Evolutionary conservation across 495 filamentous ascomycete genomes (phyloP).

Genomic region (Mytilinidion resinicola): DNA sequence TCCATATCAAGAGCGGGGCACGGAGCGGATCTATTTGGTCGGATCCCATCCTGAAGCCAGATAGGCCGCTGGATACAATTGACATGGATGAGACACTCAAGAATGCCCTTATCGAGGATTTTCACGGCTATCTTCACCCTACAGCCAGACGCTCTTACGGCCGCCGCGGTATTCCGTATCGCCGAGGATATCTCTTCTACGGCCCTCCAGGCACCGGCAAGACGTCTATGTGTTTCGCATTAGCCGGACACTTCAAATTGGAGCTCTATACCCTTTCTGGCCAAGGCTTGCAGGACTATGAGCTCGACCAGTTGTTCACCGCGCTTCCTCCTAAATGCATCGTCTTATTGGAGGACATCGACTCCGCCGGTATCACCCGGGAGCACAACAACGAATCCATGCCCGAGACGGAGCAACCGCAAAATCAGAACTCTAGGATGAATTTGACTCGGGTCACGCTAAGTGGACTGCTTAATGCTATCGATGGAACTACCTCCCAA

Average conservation of each 20-base stretch:
- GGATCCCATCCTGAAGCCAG: constrained; percentile 3
- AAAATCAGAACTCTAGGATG: no score
- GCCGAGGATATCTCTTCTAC: constrained; percentile 45
- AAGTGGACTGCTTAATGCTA: constrained; percentile 25
- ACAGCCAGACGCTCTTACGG: background rate
- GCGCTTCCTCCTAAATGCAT: constrained; percentile 23
- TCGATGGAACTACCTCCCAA: constrained; percentile 21
- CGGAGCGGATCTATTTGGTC: background rate
- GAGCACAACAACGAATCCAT: constrained; percentile 1
- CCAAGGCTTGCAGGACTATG: constrained; percentile 76
- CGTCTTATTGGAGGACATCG: constrained; percentile 27
- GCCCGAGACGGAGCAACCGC: background rate
- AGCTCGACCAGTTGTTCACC: constrained; percentile 10
- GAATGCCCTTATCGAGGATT: constrained; percentile 3
- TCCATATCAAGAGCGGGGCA: constrained; percentile 2
- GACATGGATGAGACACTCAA: constrained; percentile 17
- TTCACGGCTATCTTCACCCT: constrained; percentile 4
- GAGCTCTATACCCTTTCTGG: constrained; percentile 62
- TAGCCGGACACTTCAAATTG: constrained; percentile 59
- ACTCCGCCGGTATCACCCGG: constrained; percentile 10
- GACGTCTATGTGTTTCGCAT: constrained; percentile 56
- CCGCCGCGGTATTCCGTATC: constrained; percentile 26
- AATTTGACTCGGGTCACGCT: constrained; percentile 13
- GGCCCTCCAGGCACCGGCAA: constrained; percentile 69
- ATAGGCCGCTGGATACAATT: constrained; percentile 13